Base-by-base conservation (phyloP, 106 monocot genomes). In the Dendrobium huoshanense region DNA sequence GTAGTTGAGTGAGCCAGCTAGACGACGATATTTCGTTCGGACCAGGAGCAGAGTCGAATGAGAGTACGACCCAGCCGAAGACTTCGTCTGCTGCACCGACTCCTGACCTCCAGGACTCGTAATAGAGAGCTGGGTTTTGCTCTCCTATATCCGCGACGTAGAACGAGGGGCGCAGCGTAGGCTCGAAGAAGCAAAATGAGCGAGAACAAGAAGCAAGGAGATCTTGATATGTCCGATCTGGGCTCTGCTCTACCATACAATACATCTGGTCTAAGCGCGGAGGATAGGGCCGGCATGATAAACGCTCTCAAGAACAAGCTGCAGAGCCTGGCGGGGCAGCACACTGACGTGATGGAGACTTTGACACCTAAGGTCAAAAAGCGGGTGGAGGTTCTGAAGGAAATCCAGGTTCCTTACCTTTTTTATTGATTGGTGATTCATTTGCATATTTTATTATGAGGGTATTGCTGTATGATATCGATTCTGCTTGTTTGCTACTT, bases 301-400 rank as follows among this genome's bases (percentile, higher is more conserved):
- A 78, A 48, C 41, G 77, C 85, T 42, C 81, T 85, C n/a, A 85
- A 45, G 37, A 79, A 65, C 22, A 79, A 65, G 42, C 41, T 43
- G 13, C 42, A 58, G 61, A 79, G 80, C 27, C 64, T 95, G 65
- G 95, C 90, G 41, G 88, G 88, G 51, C 59, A 87, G 77, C 94
- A 95, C 78, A 55, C 88, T 27, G 86, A 89, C 72, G 85, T 90
- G 48, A 41, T 92, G 68, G 90, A 90, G 73, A 85, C 61, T 49
- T 83, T 96, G 43, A 47, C 86, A 0, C 90, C 96, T 7, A 87
- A 72, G n/a, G 89, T 96, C 51, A 85, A 87, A 83, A 96, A 94
- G 90, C 96, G 96, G 1, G 94, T 96, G 6, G 94, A 94, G 74
- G 78, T 85, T 33, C 87, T 96, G 17, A 82, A 86, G 58, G 90